A percentile compares a stretch with the other conserved stretches of the same genome.
phyloP scores from a whole-genome alignment of 176 grass and related monocot genomes.

The Puya raimondii region DNA sequence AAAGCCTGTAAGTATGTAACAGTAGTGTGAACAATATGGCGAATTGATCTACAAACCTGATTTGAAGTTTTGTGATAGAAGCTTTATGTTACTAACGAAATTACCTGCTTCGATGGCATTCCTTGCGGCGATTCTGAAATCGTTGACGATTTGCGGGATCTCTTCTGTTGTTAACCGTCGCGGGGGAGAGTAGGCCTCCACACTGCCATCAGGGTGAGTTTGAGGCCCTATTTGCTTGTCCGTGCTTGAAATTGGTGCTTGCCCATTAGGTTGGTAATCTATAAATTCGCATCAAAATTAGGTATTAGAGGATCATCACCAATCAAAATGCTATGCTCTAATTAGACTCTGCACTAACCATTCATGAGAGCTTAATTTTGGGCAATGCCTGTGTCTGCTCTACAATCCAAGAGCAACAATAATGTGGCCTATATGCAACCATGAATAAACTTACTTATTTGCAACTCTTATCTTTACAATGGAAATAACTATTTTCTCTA shows the following conservation, averaged over 20 bases:
- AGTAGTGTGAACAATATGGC: not conserved
- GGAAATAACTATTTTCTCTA: no score
- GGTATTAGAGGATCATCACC: no score
- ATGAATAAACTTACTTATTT: no score
- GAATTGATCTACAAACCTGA: not conserved
- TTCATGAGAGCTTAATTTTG: no score
- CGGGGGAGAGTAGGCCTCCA: not conserved
- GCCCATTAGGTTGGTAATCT: constrained; percentile 21
- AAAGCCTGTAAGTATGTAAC: not conserved
- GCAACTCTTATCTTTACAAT: no score
- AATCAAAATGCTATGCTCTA: no score
- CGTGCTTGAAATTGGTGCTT: constrained; percentile 15
- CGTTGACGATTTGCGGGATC: constrained; percentile 19
- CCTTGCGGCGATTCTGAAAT: constrained; percentile 26
- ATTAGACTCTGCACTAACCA: no score
- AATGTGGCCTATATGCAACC: no score
- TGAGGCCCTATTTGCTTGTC: constrained; percentile 6
- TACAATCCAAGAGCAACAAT: no score
- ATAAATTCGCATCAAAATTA: not conserved
- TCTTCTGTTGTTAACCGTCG: constrained; percentile 22
- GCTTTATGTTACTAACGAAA: not conserved
- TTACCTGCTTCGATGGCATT: constrained; percentile 30
- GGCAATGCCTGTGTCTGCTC: no score
- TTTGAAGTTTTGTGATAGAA: not conserved
- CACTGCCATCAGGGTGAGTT: not conserved